Conservation (phyloP, 176 grass and related monocot species). For the Oryza glaberrima region DNA sequence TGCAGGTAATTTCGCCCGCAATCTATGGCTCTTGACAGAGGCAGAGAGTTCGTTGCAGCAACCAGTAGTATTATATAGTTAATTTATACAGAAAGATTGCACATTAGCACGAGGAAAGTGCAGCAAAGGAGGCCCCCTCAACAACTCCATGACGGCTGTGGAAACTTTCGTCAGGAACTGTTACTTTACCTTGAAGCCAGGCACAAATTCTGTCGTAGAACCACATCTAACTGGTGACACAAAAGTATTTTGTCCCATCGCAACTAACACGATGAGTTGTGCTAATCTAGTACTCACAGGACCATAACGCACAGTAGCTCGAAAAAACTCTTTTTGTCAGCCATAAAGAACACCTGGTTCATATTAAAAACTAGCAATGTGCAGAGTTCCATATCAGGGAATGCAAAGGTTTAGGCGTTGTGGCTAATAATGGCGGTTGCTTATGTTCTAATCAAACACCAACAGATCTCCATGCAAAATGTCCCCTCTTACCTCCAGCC, state of each 20-base stretch:
- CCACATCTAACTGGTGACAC: conserved; percentile 31
- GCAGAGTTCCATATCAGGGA: conserved; percentile 17
- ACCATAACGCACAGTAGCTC: not conserved
- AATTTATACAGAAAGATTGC: not conserved
- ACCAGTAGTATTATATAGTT: not conserved
- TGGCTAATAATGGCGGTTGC: not conserved
- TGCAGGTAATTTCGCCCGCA: not conserved
- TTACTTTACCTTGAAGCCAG: conserved; percentile 29
- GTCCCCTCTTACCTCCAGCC: not conserved
- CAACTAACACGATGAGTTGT: conserved; percentile 5
- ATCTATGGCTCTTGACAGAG: not conserved
- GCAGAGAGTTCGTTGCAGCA: conserved; percentile 22
- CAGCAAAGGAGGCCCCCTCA: not conserved
- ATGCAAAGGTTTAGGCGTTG: not conserved
- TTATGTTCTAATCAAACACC: not conserved
- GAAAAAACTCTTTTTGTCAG: not conserved
- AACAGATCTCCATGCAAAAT: conserved; percentile 4
- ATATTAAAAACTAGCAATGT: not conserved
- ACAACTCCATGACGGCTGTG: conserved; percentile 12
- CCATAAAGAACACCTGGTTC: not conserved
- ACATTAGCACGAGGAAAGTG: not conserved
- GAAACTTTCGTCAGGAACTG: not conserved
- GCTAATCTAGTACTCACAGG: not conserved
- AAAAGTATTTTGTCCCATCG: conserved; percentile 33
- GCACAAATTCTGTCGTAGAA: conserved; percentile 29